A percentile compares a stretch with the other conserved stretches of the same genome.
These are phyloP conservation scores for Dothideomycetidae sp. DNA, from an alignment of 2,329 filamentous ascomycete species.

Conservation along the genomic window DNA sequence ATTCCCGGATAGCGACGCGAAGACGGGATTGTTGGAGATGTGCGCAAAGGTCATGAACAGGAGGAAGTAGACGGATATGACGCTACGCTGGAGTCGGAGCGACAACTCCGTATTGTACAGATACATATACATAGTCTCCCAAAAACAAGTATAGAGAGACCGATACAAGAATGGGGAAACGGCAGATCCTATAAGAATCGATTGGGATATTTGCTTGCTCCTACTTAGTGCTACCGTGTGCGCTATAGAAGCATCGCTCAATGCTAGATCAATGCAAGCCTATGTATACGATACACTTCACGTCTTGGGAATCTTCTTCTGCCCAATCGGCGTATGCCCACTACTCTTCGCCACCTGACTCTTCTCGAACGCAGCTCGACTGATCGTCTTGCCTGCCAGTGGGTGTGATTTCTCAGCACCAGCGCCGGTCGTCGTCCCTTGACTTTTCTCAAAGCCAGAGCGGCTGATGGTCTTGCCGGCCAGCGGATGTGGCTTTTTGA, in stretches of 20 bases:
- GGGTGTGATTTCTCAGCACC: slow-evolving; percentile 3
- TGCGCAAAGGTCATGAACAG: slow-evolving; percentile 81
- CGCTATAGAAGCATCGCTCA: too few relatives aligned
- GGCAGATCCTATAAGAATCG: too few relatives aligned
- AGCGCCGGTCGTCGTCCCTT: too few relatives aligned
- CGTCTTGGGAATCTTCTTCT: slow-evolving; percentile 3
- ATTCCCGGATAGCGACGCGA: slow-evolving; percentile 92
- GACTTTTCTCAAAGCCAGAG: not conserved
- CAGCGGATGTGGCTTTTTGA: not conserved
- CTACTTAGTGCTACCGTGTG: too few relatives aligned
- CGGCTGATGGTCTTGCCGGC: not conserved
- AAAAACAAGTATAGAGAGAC: too few relatives aligned
- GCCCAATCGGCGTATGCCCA: slow-evolving; percentile 3
- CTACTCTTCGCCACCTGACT: slow-evolving; percentile 9
- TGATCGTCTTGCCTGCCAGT: slow-evolving; percentile 8
- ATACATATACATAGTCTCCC: too few relatives aligned
- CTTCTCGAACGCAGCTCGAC: slow-evolving; percentile 9
- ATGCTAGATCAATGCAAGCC: too few relatives aligned
- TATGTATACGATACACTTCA: too few relatives aligned
- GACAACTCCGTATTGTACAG: too few relatives aligned
- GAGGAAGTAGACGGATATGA: slow-evolving; percentile 53
- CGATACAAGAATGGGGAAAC: too few relatives aligned
- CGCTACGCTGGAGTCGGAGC: too few relatives aligned
- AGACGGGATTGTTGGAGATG: slow-evolving; percentile 83
- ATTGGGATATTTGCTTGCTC: too few relatives aligned